phyloP scores from a whole-genome alignment of 805 yeast genomes.

The Saccharomycopsis olivae region DNA sequence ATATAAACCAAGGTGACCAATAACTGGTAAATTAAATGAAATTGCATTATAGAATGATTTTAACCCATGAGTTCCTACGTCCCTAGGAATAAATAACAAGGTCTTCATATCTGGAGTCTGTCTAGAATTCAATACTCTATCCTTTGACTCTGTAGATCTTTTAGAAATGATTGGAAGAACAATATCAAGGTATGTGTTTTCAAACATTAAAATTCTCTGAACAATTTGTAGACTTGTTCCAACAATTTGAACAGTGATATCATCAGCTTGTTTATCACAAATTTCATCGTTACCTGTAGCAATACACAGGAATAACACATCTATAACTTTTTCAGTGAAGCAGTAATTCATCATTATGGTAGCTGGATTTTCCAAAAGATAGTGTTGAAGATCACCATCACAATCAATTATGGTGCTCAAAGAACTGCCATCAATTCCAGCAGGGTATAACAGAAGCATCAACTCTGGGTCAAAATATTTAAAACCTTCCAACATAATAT shows the following conservation, averaged over 20 bases:
- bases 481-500: conserved; percentile 38
- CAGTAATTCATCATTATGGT: conserved; percentile 51
- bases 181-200: conserved; percentile 44
- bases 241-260: conserved; percentile 30
- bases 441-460: conserved; percentile 41
- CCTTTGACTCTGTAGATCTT: neutral
- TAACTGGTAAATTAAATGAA: conserved; percentile 54
- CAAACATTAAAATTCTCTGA: conserved; percentile 36
- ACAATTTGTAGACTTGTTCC: conserved; percentile 35
- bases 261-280: conserved; percentile 27
- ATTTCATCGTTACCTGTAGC: conserved; percentile 51
- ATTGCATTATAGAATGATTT: conserved; percentile 63
- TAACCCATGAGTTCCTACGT: conserved; percentile 47
- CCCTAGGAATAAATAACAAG: conserved; percentile 24
- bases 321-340: conserved; percentile 48
- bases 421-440: conserved; percentile 28
- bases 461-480: conserved; percentile 42
- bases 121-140: neutral
- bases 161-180: conserved; percentile 6
- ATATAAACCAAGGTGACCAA: conserved; percentile 68
- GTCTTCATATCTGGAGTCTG: neutral
- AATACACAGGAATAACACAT: conserved; percentile 44
- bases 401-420: conserved; percentile 38
- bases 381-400: conserved; percentile 29
- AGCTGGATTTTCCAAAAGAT: conserved; percentile 60